phyloP scores from a whole-genome alignment of 2,329 filamentous ascomycete genomes.

The Basipetospora chlamydospora region DNA sequence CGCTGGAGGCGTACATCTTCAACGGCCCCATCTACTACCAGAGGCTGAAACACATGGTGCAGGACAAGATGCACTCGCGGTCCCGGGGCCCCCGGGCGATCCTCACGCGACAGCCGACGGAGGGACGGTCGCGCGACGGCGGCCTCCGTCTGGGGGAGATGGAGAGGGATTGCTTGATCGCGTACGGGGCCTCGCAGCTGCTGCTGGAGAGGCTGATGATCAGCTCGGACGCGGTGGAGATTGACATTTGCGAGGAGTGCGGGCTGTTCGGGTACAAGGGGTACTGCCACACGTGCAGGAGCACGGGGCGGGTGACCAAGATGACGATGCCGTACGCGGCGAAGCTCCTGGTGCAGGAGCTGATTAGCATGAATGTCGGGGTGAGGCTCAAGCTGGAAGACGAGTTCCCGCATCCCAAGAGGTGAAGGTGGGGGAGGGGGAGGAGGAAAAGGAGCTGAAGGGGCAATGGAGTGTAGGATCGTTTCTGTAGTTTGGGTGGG shows the following conservation, averaged over 20 bases:
- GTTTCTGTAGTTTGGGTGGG: background rate
- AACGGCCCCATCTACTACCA: conserved; percentile 99
- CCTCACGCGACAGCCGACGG: conserved; percentile 86
- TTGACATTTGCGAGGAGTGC: conserved; percentile 88
- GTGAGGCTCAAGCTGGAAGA: conserved; percentile 82
- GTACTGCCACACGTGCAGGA: conserved; percentile 88
- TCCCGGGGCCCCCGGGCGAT: conserved; percentile 82
- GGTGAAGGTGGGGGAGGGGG: conserved; percentile 10
- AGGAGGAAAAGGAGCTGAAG: background rate
- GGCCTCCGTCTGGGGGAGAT: conserved; percentile 92
- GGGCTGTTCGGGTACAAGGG: conserved; percentile 92
- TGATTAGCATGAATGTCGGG: conserved; percentile 98
- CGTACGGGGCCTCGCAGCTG: conserved; percentile 87
- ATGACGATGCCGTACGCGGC: conserved; percentile 98
- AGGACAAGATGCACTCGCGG: conserved; percentile 98
- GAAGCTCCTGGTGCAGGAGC: conserved; percentile 87
- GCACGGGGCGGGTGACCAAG: conserved; percentile 66
- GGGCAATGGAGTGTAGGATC: background rate
- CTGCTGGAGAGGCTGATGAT: conserved; percentile 90
- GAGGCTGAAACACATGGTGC: conserved; percentile 99
- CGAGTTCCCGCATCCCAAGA: conserved; percentile 62
- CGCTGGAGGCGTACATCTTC: conserved; percentile 90
- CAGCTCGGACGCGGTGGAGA: conserved; percentile 74
- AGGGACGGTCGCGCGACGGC: conserved; percentile 84
- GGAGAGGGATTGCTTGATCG: conserved; percentile 96